These are phyloP conservation scores for Glaciozyma martinii DNA, from an alignment of 768 basidiomycete species.

Conservation along the genomic window DNA sequence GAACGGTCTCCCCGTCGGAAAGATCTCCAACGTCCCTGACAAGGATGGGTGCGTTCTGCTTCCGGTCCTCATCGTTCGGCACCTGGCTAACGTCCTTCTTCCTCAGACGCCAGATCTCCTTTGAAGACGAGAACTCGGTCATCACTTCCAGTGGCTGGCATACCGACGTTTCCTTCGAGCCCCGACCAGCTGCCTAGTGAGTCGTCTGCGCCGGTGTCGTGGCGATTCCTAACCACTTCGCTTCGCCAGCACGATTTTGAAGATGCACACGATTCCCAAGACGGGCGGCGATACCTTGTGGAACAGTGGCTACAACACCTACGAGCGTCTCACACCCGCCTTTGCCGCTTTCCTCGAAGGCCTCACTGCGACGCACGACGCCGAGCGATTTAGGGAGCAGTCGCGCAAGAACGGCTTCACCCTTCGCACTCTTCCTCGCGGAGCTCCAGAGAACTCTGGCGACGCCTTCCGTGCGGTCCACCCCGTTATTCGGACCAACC, in stretches of 20 bases:
- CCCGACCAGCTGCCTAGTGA: constrained; percentile 35
- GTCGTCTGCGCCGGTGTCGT: too few species aligned
- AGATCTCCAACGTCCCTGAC: constrained; percentile 34
- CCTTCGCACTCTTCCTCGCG: constrained; percentile 36
- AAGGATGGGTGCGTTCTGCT: constrained; percentile 1
- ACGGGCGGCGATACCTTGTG: constrained; percentile 32
- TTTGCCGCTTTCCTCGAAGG: constrained; percentile 37
- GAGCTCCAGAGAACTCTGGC: constrained; percentile 38
- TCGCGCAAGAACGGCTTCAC: constrained; percentile 35
- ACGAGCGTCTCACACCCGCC: constrained; percentile 37
- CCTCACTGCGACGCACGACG: constrained; percentile 38
- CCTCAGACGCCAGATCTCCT: constrained; percentile 29
- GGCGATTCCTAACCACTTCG: too few species aligned
- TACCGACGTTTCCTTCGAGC: constrained; percentile 39
- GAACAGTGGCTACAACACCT: constrained; percentile 35
- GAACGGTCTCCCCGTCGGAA: constrained; percentile 35
- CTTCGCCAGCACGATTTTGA: constrained; percentile 33
- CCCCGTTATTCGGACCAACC: constrained; percentile 40
- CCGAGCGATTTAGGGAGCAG: constrained; percentile 38
- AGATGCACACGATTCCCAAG: constrained; percentile 38
- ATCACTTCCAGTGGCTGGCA: constrained; percentile 21
- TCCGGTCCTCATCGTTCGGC: too few species aligned
- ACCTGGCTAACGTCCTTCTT: too few species aligned
- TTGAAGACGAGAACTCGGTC: constrained; percentile 19
- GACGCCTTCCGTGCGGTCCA: constrained; percentile 38